Conservation (phyloP, 2,329 filamentous ascomycete species). For the Chrysoporthe deuterocubensis region DNA sequence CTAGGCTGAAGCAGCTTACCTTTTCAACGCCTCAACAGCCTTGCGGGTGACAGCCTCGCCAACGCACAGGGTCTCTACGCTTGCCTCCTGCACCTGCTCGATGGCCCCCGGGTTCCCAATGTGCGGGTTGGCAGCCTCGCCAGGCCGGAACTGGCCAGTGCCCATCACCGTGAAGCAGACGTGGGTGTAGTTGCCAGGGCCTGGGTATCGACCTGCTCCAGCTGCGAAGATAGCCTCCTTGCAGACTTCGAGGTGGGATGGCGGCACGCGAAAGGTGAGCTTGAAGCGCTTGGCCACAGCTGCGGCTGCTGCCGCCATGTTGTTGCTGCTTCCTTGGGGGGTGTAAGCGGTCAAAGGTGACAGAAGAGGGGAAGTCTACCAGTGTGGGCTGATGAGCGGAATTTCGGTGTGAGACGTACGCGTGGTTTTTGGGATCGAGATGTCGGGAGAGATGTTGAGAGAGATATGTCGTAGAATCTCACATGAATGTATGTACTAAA, state of each 20-base stretch:
- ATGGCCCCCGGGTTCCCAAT: conserved; percentile 62
- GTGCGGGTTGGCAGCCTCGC: conserved; percentile 62
- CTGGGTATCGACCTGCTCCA: conserved; percentile 58
- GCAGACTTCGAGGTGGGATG: conserved; percentile 49
- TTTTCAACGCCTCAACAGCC: conserved; percentile 70
- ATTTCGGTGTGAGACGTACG: too few relatives aligned
- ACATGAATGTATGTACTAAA: too few relatives aligned
- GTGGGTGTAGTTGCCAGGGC: conserved; percentile 52
- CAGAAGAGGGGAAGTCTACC: background rate
- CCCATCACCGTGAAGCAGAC: conserved; percentile 57
- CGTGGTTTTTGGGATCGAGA: too few relatives aligned
- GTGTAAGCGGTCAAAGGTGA: background rate
- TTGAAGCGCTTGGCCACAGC: conserved; percentile 30
- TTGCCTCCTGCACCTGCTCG: conserved; percentile 63
- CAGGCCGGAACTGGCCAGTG: conserved; percentile 69
- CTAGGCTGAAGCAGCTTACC: conserved; percentile 19
- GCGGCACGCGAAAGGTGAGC: conserved; percentile 56
- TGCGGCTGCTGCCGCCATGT: background rate
- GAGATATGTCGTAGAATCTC: too few relatives aligned
- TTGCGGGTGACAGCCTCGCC: conserved; percentile 61
- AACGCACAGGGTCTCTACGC: conserved; percentile 65
- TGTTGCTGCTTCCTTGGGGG: background rate
- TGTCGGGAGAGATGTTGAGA: too few relatives aligned
- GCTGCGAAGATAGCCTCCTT: conserved; percentile 62
- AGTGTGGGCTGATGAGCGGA: too few relatives aligned